Base-by-base conservation (phyloP, 2,329 filamentous ascomycete species). In the Calonectria pseudoreteaudii region DNA sequence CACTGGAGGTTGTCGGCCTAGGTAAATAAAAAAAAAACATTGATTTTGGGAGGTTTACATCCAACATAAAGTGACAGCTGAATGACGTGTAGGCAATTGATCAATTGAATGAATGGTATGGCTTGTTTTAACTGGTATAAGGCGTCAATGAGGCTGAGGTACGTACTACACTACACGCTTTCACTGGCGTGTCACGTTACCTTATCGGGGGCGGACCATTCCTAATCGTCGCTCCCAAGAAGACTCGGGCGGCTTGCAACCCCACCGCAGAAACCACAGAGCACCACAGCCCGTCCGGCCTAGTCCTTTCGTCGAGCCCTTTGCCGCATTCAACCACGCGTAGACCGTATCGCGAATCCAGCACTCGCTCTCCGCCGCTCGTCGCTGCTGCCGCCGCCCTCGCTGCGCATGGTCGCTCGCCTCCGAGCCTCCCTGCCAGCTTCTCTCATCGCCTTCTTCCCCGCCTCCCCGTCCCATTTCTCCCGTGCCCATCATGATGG, bases 401-500 rank as follows among this genome's bases (percentile, higher is more conserved):
- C 53, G 72, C 78, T 74, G 78, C 77, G 75, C 79, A 82, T 82
- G 81, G 77, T 82, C 76, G 77, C 78, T 81, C 78, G 76, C 75
- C 67, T 71, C 70, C 80, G 76, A 81, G 78, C 75, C 72, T 56
- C 73, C 72, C 70, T 66, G 69, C 72, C 76, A 75, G 75, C 75
- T 70, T 66, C 28, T 50, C 26, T 52, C 68, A 34, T 65, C 66
- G 44, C 52, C 56, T 34, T 62, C 68, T 64, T 67, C 58, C 41
- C 34, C 58, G 28, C 69, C 49, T 52, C 52, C 74, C 31, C 60
- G 49, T 28, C n/a, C 34, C 16, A 44, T 50, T 23, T 30, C 58
- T 18, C 14, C 56, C 58, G 47, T 64, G 72, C 70, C 77, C 71
- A 76, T 68, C 75, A 88, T 84, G 81, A 98, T 98, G 97, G 97